These are phyloP conservation scores for Trichoderma guizhouense DNA, from an alignment of 2,329 filamentous ascomycete species.

Conservation along the genomic window DNA sequence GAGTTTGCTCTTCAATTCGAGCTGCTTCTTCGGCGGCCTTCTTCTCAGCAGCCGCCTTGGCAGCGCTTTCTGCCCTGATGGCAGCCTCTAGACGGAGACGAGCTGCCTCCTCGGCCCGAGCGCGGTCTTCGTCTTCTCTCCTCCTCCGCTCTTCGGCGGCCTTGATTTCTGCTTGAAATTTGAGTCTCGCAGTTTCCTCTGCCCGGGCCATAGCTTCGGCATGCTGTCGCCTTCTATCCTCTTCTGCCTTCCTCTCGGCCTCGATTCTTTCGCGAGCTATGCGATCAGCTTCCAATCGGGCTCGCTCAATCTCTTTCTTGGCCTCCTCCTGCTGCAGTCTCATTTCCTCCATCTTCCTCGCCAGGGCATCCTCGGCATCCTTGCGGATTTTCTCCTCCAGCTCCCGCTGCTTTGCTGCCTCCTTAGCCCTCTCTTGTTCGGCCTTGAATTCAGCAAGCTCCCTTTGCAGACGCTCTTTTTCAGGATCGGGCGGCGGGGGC, in stretches of 20 bases:
- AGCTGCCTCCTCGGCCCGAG: slow-evolving; percentile 48
- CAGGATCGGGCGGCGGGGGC: slow-evolving; percentile 44
- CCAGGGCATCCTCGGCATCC: slow-evolving; percentile 46
- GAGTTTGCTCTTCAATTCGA: slow-evolving; percentile 48
- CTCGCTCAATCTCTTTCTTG: slow-evolving; percentile 46
- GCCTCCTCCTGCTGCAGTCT: slow-evolving; percentile 44
- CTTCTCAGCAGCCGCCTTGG: slow-evolving; percentile 41
- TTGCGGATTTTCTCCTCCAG: slow-evolving; percentile 44
- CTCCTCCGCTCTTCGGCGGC: slow-evolving; percentile 43
- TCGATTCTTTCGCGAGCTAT: slow-evolving; percentile 45
- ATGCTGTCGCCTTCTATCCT: slow-evolving; percentile 41
- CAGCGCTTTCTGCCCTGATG: slow-evolving; percentile 39
- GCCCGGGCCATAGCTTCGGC: slow-evolving; percentile 35
- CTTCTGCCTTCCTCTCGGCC: slow-evolving; percentile 43
- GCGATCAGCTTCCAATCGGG: slow-evolving; percentile 44
- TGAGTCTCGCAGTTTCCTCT: slow-evolving; percentile 37
- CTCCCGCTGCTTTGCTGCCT: slow-evolving; percentile 43
- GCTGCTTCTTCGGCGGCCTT: slow-evolving; percentile 36
- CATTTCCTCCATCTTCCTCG: slow-evolving; percentile 40
- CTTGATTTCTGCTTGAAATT: slow-evolving; percentile 40
- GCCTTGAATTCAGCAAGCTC: slow-evolving; percentile 52
- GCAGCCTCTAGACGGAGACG: slow-evolving; percentile 40
- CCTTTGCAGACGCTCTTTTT: slow-evolving; percentile 60
- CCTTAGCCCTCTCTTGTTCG: slow-evolving; percentile 44
- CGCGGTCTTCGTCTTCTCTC: slow-evolving; percentile 38